Evolutionary conservation across 306 rosid species (phyloP).

Genomic region (Cicer chorassanicum): DNA sequence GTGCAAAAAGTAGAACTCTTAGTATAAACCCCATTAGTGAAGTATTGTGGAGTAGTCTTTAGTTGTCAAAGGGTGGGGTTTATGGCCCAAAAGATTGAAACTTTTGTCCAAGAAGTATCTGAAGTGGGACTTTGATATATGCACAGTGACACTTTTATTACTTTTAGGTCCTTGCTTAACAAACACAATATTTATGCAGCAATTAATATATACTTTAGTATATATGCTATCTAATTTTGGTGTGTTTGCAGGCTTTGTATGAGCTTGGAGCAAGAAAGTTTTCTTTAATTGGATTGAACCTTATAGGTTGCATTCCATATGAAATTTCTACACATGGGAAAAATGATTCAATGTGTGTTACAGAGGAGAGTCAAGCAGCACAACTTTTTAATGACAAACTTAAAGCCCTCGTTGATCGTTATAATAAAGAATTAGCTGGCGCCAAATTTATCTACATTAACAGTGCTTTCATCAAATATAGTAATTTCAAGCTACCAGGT

Average conservation of each 20-base stretch:
- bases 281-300: slow-evolving; percentile 53
- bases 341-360: slow-evolving; percentile 54
- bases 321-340: slow-evolving; percentile 49
- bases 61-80: too few relatives aligned
- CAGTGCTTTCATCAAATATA: background rate
- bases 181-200: too few relatives aligned
- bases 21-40: too few relatives aligned
- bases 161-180: too few relatives aligned
- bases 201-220: background rate
- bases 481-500: background rate
- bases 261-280: slow-evolving; percentile 69
- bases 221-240: background rate
- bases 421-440: slow-evolving; percentile 43
- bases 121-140: too few relatives aligned
- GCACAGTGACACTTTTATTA: too few relatives aligned
- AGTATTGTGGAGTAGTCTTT: too few relatives aligned
- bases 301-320: slow-evolving; percentile 63
- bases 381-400: slow-evolving; percentile 54
- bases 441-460: slow-evolving; percentile 50
- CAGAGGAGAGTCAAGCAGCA: slow-evolving; percentile 41
- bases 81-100: too few relatives aligned
- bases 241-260: slow-evolving; percentile 49
- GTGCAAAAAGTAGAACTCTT: too few relatives aligned
- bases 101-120: too few relatives aligned
- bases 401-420: slow-evolving; percentile 41